phyloP scores from a whole-genome alignment of 2,329 filamentous ascomycete species.

The Aspergillus carbonarius region DNA sequence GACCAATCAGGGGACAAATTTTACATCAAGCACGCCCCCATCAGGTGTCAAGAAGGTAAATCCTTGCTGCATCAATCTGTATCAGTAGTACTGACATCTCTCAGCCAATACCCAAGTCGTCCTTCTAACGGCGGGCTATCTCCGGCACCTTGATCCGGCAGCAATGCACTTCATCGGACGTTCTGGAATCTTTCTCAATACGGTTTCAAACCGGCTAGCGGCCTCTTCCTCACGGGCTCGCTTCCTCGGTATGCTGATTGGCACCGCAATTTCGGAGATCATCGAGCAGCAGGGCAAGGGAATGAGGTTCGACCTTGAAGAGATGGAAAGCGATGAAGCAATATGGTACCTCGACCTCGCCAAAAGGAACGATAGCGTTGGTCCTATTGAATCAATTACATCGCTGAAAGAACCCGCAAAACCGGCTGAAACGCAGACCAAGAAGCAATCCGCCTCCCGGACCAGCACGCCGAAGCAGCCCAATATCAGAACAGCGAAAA shows the following conservation, averaged over 20 bases:
- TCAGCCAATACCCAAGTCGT: constrained; percentile 76
- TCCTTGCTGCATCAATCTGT: too few species aligned
- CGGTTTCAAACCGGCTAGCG: constrained; percentile 80
- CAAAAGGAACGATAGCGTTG: constrained; percentile 61
- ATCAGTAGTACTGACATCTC: constrained; percentile 22
- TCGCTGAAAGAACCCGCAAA: constrained; percentile 15
- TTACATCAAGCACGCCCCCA: constrained; percentile 80
- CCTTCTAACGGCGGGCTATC: constrained; percentile 73
- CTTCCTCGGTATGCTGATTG: constrained; percentile 85
- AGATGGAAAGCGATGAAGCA: constrained; percentile 70
- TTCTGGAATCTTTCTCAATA: constrained; percentile 70
- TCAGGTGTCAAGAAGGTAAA: constrained; percentile 83
- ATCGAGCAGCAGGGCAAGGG: constrained; percentile 66
- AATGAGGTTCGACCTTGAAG: constrained; percentile 82
- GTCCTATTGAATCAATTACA: constrained; percentile 55
- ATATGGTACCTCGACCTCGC: constrained; percentile 71
- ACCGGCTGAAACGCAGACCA: constrained; percentile 15
- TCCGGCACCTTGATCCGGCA: constrained; percentile 65
- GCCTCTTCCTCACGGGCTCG: constrained; percentile 72
- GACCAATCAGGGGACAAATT: constrained; percentile 78
- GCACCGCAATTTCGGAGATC: constrained; percentile 67
- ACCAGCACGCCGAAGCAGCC: not conserved
- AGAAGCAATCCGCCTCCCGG: constrained; percentile 6
- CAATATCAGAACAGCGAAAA: constrained; percentile 31
- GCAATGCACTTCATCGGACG: constrained; percentile 68